Conservation (phyloP, 2,329 filamentous ascomycete species). For the Anthostomella pinea region DNA sequence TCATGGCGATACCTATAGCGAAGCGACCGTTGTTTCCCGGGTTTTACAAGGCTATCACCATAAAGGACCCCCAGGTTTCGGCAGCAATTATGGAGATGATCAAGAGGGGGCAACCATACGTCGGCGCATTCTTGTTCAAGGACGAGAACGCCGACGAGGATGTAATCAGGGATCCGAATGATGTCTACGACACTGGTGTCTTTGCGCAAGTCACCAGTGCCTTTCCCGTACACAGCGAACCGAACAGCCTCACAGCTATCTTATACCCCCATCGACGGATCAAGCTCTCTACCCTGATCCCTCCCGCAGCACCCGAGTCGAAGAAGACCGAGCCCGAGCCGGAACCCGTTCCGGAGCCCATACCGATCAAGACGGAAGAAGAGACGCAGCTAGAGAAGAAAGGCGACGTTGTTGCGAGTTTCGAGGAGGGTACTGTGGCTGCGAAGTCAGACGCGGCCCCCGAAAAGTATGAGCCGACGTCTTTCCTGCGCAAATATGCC, state of each 20-base stretch:
- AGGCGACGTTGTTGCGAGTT: slow-evolving; percentile 94
- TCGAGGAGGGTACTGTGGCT: slow-evolving; percentile 77
- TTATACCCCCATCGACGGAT: slow-evolving; percentile 95
- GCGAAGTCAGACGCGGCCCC: slow-evolving; percentile 48
- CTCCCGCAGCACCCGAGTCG: slow-evolving; percentile 55
- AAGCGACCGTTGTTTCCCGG: slow-evolving; percentile 92
- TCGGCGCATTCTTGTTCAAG: slow-evolving; percentile 95
- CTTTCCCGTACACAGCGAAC: slow-evolving; percentile 85
- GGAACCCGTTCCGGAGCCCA: slow-evolving; percentile 53
- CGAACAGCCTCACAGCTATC: slow-evolving; percentile 83
- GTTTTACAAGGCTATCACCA: slow-evolving; percentile 98
- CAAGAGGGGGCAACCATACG: slow-evolving; percentile 93
- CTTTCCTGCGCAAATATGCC: slow-evolving; percentile 85
- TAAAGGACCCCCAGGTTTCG: slow-evolving; percentile 87
- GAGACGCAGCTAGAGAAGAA: slow-evolving; percentile 63
- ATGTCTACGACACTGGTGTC: slow-evolving; percentile 93
- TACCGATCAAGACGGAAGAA: slow-evolving; percentile 55
- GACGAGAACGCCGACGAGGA: slow-evolving; percentile 93
- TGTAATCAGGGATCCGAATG: slow-evolving; percentile 82
- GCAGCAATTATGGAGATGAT: slow-evolving; percentile 94
- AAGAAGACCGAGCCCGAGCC: slow-evolving; percentile 52
- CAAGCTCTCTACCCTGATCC: slow-evolving; percentile 78
- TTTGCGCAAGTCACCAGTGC: slow-evolving; percentile 98
- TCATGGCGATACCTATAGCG: slow-evolving; percentile 94
- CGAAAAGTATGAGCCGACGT: slow-evolving; percentile 76